These are phyloP conservation scores for Colletotrichum sp. DNA, from an alignment of 2,329 filamentous ascomycete species.

Conservation along the genomic window DNA sequence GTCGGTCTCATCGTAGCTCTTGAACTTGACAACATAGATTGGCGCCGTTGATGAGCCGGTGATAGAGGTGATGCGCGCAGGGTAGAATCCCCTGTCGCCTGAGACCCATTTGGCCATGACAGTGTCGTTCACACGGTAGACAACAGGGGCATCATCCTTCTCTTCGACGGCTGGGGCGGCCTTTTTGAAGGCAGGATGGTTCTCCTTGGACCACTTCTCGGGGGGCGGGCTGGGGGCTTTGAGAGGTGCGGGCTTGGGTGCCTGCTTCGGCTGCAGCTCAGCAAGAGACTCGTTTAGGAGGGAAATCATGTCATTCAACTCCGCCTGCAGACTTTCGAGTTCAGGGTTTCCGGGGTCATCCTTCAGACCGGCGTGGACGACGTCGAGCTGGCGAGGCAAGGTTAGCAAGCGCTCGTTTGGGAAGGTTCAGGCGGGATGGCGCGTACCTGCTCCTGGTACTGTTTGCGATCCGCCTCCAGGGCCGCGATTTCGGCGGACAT, in stretches of 20 bases:
- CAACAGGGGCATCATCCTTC: slow-evolving; percentile 59
- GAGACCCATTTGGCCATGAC: slow-evolving; percentile 91
- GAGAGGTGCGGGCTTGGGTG: slow-evolving; percentile 45
- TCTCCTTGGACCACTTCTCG: slow-evolving; percentile 81
- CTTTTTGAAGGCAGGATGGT: slow-evolving; percentile 78
- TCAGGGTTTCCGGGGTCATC: slow-evolving; percentile 82
- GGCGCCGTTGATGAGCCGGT: slow-evolving; percentile 91
- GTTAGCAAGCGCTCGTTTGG: slow-evolving; percentile 20
- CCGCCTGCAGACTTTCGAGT: slow-evolving; percentile 76
- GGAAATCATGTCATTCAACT: slow-evolving; percentile 82
- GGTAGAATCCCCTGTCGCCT: slow-evolving; percentile 89
- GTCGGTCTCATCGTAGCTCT: slow-evolving; percentile 86
- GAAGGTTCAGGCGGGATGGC: background rate
- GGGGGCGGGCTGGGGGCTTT: slow-evolving; percentile 56
- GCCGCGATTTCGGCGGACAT: slow-evolving; percentile 39
- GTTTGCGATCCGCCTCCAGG: slow-evolving; percentile 57
- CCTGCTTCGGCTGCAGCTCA: slow-evolving; percentile 71
- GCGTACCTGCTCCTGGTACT: slow-evolving; percentile 63
- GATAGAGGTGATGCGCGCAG: slow-evolving; percentile 90
- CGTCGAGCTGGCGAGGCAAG: slow-evolving; percentile 66
- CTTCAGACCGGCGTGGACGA: slow-evolving; percentile 76
- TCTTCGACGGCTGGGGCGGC: slow-evolving; percentile 45
- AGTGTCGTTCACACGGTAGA: slow-evolving; percentile 86
- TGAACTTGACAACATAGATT: slow-evolving; percentile 95
- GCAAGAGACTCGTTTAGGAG: slow-evolving; percentile 81